Conservation (phyloP, 768 basidiomycete species). For the Sutorius australiensis region DNA sequence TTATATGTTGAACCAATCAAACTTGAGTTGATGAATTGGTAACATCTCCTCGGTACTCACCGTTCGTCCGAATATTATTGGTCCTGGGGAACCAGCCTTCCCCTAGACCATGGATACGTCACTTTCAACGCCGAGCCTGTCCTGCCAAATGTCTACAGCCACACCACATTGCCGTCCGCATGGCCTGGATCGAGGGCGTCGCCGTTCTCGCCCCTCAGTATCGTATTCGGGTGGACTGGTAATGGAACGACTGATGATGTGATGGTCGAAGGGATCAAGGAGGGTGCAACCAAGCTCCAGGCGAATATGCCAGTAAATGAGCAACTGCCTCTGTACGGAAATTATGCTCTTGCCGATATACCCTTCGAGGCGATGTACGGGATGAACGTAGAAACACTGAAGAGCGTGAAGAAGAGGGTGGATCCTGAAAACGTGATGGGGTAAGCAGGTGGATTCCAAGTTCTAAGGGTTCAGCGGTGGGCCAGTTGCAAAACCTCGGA, state of each 20-base stretch:
- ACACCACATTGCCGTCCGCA: conserved; percentile 38
- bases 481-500: neutral
- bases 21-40: conserved; percentile 9
- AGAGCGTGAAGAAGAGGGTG: conserved; percentile 38
- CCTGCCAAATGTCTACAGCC: conserved; percentile 39
- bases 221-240: conserved; percentile 43
- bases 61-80: conserved; percentile 23
- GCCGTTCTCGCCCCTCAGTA: conserved; percentile 44
- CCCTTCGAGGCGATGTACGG: conserved; percentile 51
- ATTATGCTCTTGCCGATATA: conserved; percentile 56
- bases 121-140: conserved; percentile 52
- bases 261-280: conserved; percentile 38
- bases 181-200: conserved; percentile 43
- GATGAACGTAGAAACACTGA: conserved; percentile 39
- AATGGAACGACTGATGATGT: conserved; percentile 35
- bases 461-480: conserved; percentile 27
- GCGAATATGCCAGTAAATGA: conserved; percentile 41
- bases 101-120: conserved; percentile 36
- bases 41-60: neutral
- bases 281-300: conserved; percentile 40
- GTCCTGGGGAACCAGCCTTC: conserved; percentile 39
- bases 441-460: conserved; percentile 64
- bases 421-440: conserved; percentile 64
- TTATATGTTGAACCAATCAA: conserved; percentile 13
- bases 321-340: conserved; percentile 48